Percentiles rank a stretch among this genome's conserved stretches.
Conservation (phyloP, 768 basidiomycete genomes). For the Tremella fuciformis region DNA sequence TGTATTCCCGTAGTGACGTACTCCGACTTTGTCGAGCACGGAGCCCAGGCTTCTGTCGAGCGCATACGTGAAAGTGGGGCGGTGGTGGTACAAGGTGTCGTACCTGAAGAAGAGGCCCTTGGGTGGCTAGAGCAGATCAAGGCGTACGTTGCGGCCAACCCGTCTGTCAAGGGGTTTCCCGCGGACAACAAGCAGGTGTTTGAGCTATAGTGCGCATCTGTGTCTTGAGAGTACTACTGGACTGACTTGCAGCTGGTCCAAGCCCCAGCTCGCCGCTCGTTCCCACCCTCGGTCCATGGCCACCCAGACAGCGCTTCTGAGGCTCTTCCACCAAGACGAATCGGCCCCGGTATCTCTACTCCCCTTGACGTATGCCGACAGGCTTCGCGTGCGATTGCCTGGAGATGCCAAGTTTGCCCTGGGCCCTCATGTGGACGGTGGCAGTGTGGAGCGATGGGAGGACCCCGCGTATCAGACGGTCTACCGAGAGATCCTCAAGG, state of each 20-base stretch:
- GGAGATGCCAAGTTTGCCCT: conserved; percentile 68
- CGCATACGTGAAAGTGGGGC: conserved; percentile 60
- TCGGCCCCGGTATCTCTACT: conserved; percentile 57
- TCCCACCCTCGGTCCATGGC: conserved; percentile 62
- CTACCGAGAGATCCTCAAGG: conserved; percentile 61
- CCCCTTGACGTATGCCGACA: conserved; percentile 74
- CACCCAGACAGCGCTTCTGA: conserved; percentile 62
- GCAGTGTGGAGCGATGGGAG: conserved; percentile 64
- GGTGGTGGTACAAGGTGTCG: conserved; percentile 61
- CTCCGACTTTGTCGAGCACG: conserved; percentile 25
- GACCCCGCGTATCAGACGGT: conserved; percentile 37
- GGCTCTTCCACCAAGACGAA: conserved; percentile 57
- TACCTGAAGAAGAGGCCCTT: conserved; percentile 53
- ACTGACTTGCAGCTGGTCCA: conserved; percentile 56
- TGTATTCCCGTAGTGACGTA: conserved; percentile 56
- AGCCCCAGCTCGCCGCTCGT: conserved; percentile 64
- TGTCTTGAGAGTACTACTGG: not conserved
- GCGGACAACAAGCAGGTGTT: conserved; percentile 67
- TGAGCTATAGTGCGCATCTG: conserved; percentile 60
- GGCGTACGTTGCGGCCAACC: conserved; percentile 39
- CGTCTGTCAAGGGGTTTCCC: conserved; percentile 58
- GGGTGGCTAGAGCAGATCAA: conserved; percentile 56
- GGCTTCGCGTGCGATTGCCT: conserved; percentile 68
- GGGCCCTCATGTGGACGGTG: conserved; percentile 68
- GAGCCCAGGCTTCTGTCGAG: conserved; percentile 22